Evolutionary conservation across 1,284 basidiomycete genomes (phyloP).

Genomic region (Tilletia caries): DNA sequence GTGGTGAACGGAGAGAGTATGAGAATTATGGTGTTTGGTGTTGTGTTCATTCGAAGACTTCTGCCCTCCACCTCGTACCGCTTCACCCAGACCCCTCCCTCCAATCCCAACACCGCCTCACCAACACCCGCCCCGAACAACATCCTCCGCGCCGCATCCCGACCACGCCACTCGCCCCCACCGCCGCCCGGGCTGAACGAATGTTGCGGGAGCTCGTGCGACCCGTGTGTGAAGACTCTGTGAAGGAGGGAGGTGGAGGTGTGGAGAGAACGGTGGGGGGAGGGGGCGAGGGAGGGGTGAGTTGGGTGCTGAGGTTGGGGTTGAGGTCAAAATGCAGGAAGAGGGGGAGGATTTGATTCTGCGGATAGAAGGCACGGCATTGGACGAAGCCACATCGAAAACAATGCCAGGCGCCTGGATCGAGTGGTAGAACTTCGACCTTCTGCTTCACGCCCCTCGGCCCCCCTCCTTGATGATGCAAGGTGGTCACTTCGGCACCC

Average conservation of each 20-base stretch:
- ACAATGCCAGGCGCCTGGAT: neutral
- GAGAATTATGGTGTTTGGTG: too few relatives aligned
- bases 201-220: constrained; percentile 37
- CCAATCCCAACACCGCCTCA: constrained; percentile 3
- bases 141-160: constrained; percentile 31
- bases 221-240: constrained; percentile 39
- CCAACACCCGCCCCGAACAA: constrained; percentile 37
- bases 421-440: neutral
- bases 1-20: too few relatives aligned
- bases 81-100: neutral
- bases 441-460: too few relatives aligned
- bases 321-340: neutral
- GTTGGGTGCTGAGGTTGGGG: neutral
- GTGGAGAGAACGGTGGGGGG: constrained; percentile 36
- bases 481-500: too few relatives aligned
- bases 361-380: too few relatives aligned
- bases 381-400: too few relatives aligned
- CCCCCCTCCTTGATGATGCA: too few relatives aligned
- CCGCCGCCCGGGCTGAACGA: constrained; percentile 36
- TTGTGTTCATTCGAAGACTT: too few relatives aligned
- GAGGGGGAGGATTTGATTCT: neutral
- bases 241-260: constrained; percentile 36
- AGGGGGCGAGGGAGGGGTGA: neutral
- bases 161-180: constrained; percentile 31
- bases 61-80: too few relatives aligned